These are phyloP conservation scores for Suillus subluteus DNA, from an alignment of 768 basidiomycete species.

Conservation along the genomic window DNA sequence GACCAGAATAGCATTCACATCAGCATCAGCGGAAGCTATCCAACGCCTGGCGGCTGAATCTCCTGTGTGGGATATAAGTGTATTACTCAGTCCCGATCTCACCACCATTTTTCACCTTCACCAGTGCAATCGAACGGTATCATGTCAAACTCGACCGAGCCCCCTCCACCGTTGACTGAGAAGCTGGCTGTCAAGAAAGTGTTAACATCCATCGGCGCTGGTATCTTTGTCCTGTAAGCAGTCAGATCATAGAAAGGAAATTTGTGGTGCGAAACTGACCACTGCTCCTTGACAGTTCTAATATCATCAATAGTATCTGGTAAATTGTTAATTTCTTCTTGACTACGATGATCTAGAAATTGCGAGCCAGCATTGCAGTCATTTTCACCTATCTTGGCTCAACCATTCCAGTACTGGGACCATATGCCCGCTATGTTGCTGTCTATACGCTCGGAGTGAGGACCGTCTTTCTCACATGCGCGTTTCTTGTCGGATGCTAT, in stretches of 20 bases:
- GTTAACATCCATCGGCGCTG: background rate
- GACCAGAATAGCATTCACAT: too few relatives aligned
- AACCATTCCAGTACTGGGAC: background rate
- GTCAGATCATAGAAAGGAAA: background rate
- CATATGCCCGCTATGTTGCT: background rate
- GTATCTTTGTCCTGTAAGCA: background rate
- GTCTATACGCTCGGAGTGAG: background rate
- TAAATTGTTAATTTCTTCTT: constrained; percentile 2
- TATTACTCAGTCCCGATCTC: too few relatives aligned
- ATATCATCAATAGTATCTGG: background rate
- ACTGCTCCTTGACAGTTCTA: background rate
- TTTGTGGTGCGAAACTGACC: background rate
- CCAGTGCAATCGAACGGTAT: background rate
- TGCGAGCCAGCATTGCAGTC: background rate
- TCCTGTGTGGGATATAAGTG: too few relatives aligned
- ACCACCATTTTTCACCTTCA: too few relatives aligned
- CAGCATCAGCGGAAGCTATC: too few relatives aligned
- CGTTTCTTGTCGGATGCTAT: background rate
- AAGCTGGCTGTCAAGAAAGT: background rate
- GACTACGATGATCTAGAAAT: background rate
- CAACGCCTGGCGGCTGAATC: too few relatives aligned
- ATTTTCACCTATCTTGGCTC: background rate
- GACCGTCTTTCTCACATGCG: background rate
- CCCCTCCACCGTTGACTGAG: background rate
- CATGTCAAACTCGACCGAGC: background rate